These are phyloP conservation scores for Botryotinia calthae DNA, from an alignment of 2,329 filamentous ascomycete species.

Conservation along the genomic window DNA sequence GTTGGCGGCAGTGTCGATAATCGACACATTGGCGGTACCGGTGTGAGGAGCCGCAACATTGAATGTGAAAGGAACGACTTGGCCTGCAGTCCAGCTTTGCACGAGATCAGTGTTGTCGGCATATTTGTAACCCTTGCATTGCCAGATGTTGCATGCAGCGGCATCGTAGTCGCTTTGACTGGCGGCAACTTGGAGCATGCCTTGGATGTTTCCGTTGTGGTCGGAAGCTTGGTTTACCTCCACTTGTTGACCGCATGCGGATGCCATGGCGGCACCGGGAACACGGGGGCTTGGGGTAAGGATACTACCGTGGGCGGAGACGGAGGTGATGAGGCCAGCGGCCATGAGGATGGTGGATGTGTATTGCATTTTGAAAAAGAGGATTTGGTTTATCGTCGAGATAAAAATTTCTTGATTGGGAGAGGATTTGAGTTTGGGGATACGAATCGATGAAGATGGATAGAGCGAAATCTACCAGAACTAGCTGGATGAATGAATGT, in stretches of 20 bases:
- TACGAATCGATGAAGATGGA: not conserved
- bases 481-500: conserved; percentile 22
- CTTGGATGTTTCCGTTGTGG: conserved; percentile 39
- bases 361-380: conserved; percentile 31
- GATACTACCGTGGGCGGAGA: conserved; percentile 50
- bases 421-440: not conserved
- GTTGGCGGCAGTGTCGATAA: conserved; percentile 50
- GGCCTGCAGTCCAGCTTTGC: conserved; percentile 45
- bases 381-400: not conserved
- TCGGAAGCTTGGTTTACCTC: conserved; percentile 39
- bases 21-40: conserved; percentile 53
- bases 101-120: conserved; percentile 45
- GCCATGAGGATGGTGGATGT: conserved; percentile 29
- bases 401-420: not conserved
- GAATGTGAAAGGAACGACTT: conserved; percentile 45
- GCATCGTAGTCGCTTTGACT: conserved; percentile 35
- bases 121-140: conserved; percentile 50
- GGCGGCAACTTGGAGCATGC: conserved; percentile 38
- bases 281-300: conserved; percentile 43
- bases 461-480: conserved; percentile 20
- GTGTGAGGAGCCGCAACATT: conserved; percentile 50
- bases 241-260: conserved; percentile 44
- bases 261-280: conserved; percentile 44
- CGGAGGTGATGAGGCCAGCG: conserved; percentile 40
- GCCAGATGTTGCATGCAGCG: conserved; percentile 43